Evolutionary conservation across 1,284 basidiomycete genomes (phyloP).

Genomic region (Pseudozyma sp.): DNA sequence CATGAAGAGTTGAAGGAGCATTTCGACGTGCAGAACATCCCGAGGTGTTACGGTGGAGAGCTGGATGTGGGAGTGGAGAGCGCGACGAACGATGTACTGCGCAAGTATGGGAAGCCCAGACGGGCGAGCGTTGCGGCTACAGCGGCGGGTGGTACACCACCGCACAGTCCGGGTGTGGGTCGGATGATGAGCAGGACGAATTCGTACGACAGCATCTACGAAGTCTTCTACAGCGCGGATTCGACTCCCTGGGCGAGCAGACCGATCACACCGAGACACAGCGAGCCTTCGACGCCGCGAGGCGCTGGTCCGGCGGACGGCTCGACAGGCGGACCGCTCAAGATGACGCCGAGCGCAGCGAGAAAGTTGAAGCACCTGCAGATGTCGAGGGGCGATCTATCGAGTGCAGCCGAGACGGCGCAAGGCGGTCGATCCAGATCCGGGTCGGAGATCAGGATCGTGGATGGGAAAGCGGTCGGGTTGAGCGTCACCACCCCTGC

Average conservation of each 20-base stretch:
- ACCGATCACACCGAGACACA: slow-evolving; percentile 48
- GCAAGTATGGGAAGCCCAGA: slow-evolving; percentile 48
- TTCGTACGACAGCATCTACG: slow-evolving; percentile 63
- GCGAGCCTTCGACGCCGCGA: slow-evolving; percentile 44
- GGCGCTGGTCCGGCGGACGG: slow-evolving; percentile 3
- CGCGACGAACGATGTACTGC: slow-evolving; percentile 59
- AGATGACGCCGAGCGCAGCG: slow-evolving; percentile 56
- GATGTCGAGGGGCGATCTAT: slow-evolving; percentile 52
- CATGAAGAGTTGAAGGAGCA: slow-evolving; percentile 75
- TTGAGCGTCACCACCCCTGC: slow-evolving; percentile 27
- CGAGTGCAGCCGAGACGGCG: slow-evolving; percentile 31
- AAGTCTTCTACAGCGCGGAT: slow-evolving; percentile 59
- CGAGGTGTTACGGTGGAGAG: slow-evolving; percentile 55
- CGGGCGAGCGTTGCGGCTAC: slow-evolving; percentile 11
- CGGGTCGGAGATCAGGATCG: slow-evolving; percentile 21
- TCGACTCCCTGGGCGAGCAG: slow-evolving; percentile 49
- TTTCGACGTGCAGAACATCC: slow-evolving; percentile 74
- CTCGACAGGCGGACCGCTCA: slow-evolving; percentile 4
- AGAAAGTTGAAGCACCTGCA: slow-evolving; percentile 54
- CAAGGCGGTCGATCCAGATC: slow-evolving; percentile 15
- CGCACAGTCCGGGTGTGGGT: slow-evolving; percentile 11
- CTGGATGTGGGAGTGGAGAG: slow-evolving; percentile 51
- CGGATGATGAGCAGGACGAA: slow-evolving; percentile 37
- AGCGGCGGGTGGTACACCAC: slow-evolving; percentile 5
- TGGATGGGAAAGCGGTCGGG: slow-evolving; percentile 34